These are phyloP conservation scores for Ophiocordyceps camponoti-floridani DNA, from an alignment of 2,329 filamentous ascomycete genomes.

Conservation along the genomic window DNA sequence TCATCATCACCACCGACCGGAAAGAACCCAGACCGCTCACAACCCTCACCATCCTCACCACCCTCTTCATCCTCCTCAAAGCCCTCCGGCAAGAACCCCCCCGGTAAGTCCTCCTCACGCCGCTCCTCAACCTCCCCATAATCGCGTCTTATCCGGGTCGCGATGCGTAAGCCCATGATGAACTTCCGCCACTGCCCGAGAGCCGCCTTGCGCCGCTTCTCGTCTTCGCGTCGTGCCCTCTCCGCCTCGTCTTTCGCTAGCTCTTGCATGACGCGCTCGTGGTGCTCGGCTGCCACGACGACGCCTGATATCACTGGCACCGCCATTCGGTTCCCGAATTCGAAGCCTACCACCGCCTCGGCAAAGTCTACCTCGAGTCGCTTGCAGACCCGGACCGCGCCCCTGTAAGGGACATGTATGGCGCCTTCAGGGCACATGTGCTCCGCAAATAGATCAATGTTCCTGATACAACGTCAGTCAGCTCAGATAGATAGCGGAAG, in stretches of 20 bases:
- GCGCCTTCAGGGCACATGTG: conserved; percentile 82
- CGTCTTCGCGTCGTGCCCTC: conserved; percentile 59
- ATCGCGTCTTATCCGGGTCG: conserved; percentile 57
- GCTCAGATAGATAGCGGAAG: too few species aligned
- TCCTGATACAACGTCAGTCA: conserved; percentile 22
- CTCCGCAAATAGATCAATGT: conserved; percentile 88
- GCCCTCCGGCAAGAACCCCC: conserved; percentile 42
- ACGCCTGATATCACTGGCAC: conserved; percentile 85
- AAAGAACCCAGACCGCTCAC: not conserved
- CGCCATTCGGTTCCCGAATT: conserved; percentile 87
- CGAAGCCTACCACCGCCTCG: conserved; percentile 89
- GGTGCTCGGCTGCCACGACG: conserved; percentile 68
- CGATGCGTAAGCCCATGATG: conserved; percentile 66
- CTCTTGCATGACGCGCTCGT: conserved; percentile 56
- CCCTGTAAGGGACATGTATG: conserved; percentile 64
- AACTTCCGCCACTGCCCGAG: conserved; percentile 74
- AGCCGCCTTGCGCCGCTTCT: conserved; percentile 59
- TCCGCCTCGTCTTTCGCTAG: conserved; percentile 65
- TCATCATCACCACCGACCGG: not conserved
- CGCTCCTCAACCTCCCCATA: conserved; percentile 40
- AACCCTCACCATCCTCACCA: not conserved
- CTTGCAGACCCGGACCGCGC: conserved; percentile 64
- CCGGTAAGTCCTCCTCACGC: conserved; percentile 33
- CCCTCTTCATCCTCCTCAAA: conserved; percentile 23
- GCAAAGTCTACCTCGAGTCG: conserved; percentile 75